Base-by-base conservation (phyloP, 768 basidiomycete genomes). In the Rhizopogon vulgaris region DNA sequence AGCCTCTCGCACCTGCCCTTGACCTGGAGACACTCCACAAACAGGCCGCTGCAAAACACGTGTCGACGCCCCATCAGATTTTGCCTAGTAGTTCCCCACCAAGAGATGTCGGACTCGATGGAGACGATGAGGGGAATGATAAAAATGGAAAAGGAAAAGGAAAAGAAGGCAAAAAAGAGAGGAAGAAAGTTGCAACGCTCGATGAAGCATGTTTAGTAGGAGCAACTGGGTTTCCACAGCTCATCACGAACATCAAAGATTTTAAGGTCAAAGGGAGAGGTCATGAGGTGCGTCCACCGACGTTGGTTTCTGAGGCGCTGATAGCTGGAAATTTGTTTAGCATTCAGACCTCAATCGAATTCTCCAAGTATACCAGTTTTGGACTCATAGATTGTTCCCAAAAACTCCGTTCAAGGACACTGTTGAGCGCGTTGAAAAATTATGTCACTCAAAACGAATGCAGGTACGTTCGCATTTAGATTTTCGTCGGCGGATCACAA, bases 381-480 rank as follows among this genome's bases (percentile, higher is more conserved):
- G 96, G 96, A 79, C 92, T 3, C 96, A 98, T 71, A 80, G 78
- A 60, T 76, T 99, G 75, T 94, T 87, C 63, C 96, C 96, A 4
- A 91, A 87, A 61, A 85, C 81, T 4, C 84, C 86, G 38, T 96
- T 98, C 66, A 76, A 76, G 41, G 94, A 96, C 62, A 95, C 93
- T 0, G 83, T 95, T 5, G 71, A 81, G 30, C 78, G 87, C 9
- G 81, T 98, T 9, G 95, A 99, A 73, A 90, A 86, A 59, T 67
- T 96, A 10, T 96, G 91, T 63, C 88, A 89, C 58, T 85, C 88
- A 6, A 82, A 83, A 47, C 80, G 88, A 12, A 88, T 97, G 85
- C 78, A 87, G 69, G 95, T 96, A 63, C 55, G 81, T 30, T 36
- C 39, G 15, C 14, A 38, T 24, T 9, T 54, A n/a, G 32, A 14